Conservation (phyloP, 768 basidiomycete genomes). For the Pseudohyphozyma bogoriensis region DNA sequence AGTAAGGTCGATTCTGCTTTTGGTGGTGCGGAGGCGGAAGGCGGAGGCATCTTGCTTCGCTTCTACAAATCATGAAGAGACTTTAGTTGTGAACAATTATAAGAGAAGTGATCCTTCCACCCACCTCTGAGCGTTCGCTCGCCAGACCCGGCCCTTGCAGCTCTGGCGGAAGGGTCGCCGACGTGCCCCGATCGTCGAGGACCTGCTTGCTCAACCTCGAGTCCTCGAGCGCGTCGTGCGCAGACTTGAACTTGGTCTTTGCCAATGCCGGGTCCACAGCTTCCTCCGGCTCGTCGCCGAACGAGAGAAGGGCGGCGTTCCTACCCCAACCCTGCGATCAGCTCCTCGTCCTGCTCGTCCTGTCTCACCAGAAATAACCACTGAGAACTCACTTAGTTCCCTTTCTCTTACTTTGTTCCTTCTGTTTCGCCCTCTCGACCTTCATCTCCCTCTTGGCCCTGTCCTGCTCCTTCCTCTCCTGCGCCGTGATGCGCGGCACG, state of each 20-base stretch:
- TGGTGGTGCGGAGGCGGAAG: not conserved
- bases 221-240: constrained; percentile 30
- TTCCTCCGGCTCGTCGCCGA: constrained; percentile 60
- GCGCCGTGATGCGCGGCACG: constrained; percentile 88
- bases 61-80: not conserved
- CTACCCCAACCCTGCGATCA: constrained; percentile 41
- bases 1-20: constrained; percentile 3
- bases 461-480: constrained; percentile 61
- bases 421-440: constrained; percentile 65
- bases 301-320: constrained; percentile 81
- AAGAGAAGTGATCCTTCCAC: not conserved
- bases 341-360: not conserved
- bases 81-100: not conserved
- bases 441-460: constrained; percentile 65
- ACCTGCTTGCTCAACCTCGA: constrained; percentile 20
- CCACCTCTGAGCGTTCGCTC: constrained; percentile 3
- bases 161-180: constrained; percentile 14
- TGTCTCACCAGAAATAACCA: no score
- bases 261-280: constrained; percentile 32
- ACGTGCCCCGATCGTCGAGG: constrained; percentile 29
- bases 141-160: constrained; percentile 1
- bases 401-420: constrained; percentile 49
- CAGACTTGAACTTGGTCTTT: constrained; percentile 28
- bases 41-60: constrained; percentile 1
- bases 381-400: constrained; percentile 67